Conservation (phyloP, 2,329 filamentous ascomycete species). For the Lecanicillium sp. region DNA sequence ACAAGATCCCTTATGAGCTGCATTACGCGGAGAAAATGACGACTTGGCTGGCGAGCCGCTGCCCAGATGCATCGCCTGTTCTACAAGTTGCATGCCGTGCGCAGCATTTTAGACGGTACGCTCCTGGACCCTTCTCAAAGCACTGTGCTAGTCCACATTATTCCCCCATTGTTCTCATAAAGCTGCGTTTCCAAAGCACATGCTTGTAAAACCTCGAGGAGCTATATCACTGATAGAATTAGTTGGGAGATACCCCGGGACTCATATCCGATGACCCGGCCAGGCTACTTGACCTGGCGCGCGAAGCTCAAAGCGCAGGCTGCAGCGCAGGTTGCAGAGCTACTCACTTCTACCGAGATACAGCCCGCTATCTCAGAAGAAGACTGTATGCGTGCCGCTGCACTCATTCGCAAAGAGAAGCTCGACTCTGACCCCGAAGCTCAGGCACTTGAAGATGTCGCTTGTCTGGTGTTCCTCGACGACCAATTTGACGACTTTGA, state of each 20-base stretch:
- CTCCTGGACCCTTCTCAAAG: not conserved
- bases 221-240: slow-evolving; percentile 2
- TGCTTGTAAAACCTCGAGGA: too few species aligned
- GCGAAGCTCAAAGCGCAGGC: slow-evolving; percentile 65
- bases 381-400: slow-evolving; percentile 57
- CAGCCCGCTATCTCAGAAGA: slow-evolving; percentile 34
- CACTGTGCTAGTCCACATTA: too few species aligned
- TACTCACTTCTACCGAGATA: slow-evolving; percentile 37
- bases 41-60: slow-evolving; percentile 57
- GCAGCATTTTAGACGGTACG: slow-evolving; percentile 69
- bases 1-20: slow-evolving; percentile 64
- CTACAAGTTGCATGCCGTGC: slow-evolving; percentile 73
- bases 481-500: slow-evolving; percentile 82
- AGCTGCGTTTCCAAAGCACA: too few species aligned
- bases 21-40: slow-evolving; percentile 80
- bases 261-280: slow-evolving; percentile 66
- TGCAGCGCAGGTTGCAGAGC: slow-evolving; percentile 46
- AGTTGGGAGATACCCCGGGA: slow-evolving; percentile 74
- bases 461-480: slow-evolving; percentile 81
- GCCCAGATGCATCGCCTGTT: slow-evolving; percentile 56
- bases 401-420: slow-evolving; percentile 74
- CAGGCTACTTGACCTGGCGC: slow-evolving; percentile 77
- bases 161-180: too few species aligned
- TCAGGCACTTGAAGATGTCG: slow-evolving; percentile 76
- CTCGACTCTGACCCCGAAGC: slow-evolving; percentile 55